These are phyloP conservation scores for Candida manassasensis DNA, from an alignment of 805 yeast species.

Conservation along the genomic window DNA sequence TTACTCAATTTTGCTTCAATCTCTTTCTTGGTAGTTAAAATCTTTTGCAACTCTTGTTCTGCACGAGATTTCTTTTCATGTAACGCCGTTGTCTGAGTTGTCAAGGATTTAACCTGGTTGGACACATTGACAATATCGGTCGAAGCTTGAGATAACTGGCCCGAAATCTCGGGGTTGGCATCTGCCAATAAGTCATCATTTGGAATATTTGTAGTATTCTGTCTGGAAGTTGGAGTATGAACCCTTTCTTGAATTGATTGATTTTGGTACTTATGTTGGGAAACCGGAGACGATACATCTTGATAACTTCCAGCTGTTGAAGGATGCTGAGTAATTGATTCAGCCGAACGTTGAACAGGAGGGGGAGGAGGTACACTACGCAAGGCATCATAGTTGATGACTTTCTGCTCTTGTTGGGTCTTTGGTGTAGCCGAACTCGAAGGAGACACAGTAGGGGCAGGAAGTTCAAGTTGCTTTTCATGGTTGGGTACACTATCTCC, in stretches of 20 bases:
- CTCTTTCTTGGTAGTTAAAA: slow-evolving; percentile 61
- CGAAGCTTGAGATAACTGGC: slow-evolving; percentile 71
- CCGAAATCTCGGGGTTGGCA: slow-evolving; percentile 49
- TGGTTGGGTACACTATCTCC: slow-evolving; percentile 31
- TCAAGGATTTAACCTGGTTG: slow-evolving; percentile 75
- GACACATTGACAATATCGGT: slow-evolving; percentile 84
- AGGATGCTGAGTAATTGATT: slow-evolving; percentile 6
- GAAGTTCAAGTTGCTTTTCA: slow-evolving; percentile 1
- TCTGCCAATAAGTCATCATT: slow-evolving; percentile 55
- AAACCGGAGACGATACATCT: slow-evolving; percentile 8
- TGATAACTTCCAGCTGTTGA: slow-evolving; percentile 12
- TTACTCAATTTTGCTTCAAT: slow-evolving; percentile 67
- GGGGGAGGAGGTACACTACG: slow-evolving; percentile 45
- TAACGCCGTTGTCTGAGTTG: slow-evolving; percentile 66
- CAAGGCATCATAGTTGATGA: slow-evolving; percentile 48
- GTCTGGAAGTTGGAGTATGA: slow-evolving; percentile 3
- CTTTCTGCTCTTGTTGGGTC: slow-evolving; percentile 18
- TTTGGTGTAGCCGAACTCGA: slow-evolving; percentile 5
- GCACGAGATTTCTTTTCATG: slow-evolving; percentile 71
- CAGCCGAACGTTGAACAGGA: slow-evolving; percentile 11
- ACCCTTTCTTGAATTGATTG: slow-evolving; percentile 7
- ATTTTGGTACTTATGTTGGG: slow-evolving; percentile 7
- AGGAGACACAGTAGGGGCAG: slow-evolving; percentile 14
- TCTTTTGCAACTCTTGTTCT: slow-evolving; percentile 68
- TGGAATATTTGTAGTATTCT: not conserved